Evolutionary conservation across 768 basidiomycete species (phyloP), one percentile per base, ranked within the genome.

Genomic region (Candolleomyces eurysporus): DNA sequence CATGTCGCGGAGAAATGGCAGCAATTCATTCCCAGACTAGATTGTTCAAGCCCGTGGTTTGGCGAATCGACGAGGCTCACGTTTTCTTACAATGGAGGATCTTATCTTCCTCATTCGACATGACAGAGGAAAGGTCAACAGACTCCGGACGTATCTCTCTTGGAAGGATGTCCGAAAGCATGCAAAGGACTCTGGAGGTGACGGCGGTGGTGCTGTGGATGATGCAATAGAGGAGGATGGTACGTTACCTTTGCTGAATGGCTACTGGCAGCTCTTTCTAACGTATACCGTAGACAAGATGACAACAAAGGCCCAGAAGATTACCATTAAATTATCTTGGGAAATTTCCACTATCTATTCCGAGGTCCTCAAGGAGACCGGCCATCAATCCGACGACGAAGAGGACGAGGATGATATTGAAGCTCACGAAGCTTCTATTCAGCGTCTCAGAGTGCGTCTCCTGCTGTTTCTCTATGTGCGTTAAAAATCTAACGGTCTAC

Each of bases 121-220:
- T 67, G 96, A 98, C 76, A 79, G 92, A 64, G 91, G 90, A 8
- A 97, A 96, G 73, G 93, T 98, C 63, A 96, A 97, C 75, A 82
- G 96, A 48, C 79, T 98, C 31, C 78, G 94, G 39, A 96, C 93
- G 10, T 98, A 97, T 69, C 83, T 98, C 22, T 93, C 92, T 0
- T 98, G 96, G 96, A 97, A 96, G 69, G 96, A 97, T 65, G 96
- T 98, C 17, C 85, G 96, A 14, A 97, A 96, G 68, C 92, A 94
- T 62, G 94, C 94, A 5, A 96, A 96, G 71, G 93, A 97, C 68
- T 87, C 89, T 22, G 91, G 88, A 46, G 92, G 90, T 10, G 91
- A 90, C 61, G 91, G 85, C 2, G 91, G 85, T 30, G 91, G 82
- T 19, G 91, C 84, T 6, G 89, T 91, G 3, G 92, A 94, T 70